Evolutionary conservation across 139 green algal genomes (phyloP), one percentile per base, ranked within the genome.

Genomic region (Auxenochlorella pyrenoidosa): DNA sequence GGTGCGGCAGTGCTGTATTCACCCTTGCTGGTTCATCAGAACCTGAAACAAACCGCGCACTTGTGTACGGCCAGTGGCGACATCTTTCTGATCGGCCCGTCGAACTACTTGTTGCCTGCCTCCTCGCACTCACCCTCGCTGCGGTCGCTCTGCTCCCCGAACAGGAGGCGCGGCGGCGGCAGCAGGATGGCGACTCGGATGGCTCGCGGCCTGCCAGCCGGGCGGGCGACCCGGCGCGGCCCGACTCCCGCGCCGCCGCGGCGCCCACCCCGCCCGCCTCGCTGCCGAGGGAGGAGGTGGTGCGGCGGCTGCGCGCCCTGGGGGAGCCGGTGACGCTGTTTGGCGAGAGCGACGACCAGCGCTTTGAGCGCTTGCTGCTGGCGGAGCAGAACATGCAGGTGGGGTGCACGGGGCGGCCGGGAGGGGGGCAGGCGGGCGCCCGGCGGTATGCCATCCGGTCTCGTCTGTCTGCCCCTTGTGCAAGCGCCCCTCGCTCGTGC

Each of bases 241-340:
- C 75, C 26, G 65, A 84, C 40, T 73, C 81, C 2, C 47, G 30
- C 38, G 79, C 72, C 5, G 43, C 3, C 43, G 38, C 22, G 4
- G 58, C 79, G 0, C 30, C 58, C 58, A 16, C 79, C 10, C 79
- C 79, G n/a, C 4, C n/a, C 2, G 18, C 19, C 34, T 44, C 15
- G 22, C 89, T 98, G 34, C 86, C 89, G 0, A 75, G 54, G 5
- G 91, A 92, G 71, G 96, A 99, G 84, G 95, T 98, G 51, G 94
- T 99, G 41, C 89, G 96, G 5, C 89, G 96, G 19, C 94, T 99
- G 65, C 83, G 97, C 0, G 85, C 93, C 13, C 90, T 99, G 5
- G 89, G 93, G 0, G 93, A 99, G 87, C 97, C 97, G 2, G 94
- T 92, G 13, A 99, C 95, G 0, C 90, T 99, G 21, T 99, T 99